Evolutionary conservation across 768 basidiomycete genomes (phyloP).

Genomic region (Mycena capillaripes): DNA sequence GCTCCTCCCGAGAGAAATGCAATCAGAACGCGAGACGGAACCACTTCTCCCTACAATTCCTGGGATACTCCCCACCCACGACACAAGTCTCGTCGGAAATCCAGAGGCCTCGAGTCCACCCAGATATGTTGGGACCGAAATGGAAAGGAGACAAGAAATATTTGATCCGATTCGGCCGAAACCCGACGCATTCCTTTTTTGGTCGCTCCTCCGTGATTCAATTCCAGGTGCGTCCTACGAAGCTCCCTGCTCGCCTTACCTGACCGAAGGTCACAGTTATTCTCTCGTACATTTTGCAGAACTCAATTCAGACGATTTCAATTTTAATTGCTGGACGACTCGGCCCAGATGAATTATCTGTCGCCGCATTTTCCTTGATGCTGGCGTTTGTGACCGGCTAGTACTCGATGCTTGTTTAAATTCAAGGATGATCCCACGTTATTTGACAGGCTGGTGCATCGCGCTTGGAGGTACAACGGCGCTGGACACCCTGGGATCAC

Average conservation of each 20-base stretch:
- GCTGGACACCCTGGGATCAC: constrained; percentile 83
- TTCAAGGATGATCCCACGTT: constrained; percentile 65
- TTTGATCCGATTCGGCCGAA: background rate
- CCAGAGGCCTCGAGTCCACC: background rate
- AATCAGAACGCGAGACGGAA: constrained; percentile 45
- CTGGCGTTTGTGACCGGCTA: constrained; percentile 84
- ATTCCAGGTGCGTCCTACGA: constrained; percentile 61
- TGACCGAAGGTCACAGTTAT: constrained; percentile 59
- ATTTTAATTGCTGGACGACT: constrained; percentile 76
- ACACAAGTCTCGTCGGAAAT: background rate
- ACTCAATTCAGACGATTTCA: constrained; percentile 78
- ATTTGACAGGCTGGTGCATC: constrained; percentile 76
- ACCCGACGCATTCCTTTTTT: constrained; percentile 51
- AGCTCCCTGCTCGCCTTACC: background rate
- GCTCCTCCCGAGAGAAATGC: constrained; percentile 20
- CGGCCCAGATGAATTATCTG: constrained; percentile 78
- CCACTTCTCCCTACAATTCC: constrained; percentile 48
- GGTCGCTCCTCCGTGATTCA: constrained; percentile 67
- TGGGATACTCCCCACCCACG: constrained; percentile 9
- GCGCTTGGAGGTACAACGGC: constrained; percentile 86
- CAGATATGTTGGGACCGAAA: background rate
- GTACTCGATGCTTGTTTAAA: constrained; percentile 51
- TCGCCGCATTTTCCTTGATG: constrained; percentile 82
- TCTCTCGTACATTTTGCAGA: constrained; percentile 79
- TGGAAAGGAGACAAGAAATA: no score